Percentiles rank a stretch among this genome's conserved stretches.
phyloP scores from a whole-genome alignment of 1,284 basidiomycete species.

The Volvariella surrecta region DNA sequence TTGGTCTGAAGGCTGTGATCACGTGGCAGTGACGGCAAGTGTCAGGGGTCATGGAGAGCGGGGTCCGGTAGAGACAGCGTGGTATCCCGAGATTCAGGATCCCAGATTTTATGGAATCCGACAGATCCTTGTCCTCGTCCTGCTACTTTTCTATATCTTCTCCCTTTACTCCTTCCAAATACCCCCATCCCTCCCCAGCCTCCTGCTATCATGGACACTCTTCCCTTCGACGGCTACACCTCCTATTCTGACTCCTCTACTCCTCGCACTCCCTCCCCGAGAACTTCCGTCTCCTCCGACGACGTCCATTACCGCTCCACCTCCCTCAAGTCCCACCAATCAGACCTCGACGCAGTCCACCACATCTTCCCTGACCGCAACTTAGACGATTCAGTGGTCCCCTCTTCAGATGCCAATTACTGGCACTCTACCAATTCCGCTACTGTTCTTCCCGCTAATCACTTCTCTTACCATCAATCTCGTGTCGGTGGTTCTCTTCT shows the following conservation, averaged over 20 bases:
- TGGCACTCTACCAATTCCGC: conserved; percentile 14
- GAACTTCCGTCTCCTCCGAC: conserved; percentile 29
- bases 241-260: conserved; percentile 56
- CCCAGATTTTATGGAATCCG: no score
- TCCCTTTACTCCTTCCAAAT: conserved; percentile 1
- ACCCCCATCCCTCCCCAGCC: conserved; percentile 9
- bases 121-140: not conserved
- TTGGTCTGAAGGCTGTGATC: no score
- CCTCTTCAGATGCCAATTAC: conserved; percentile 14
- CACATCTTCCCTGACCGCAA: conserved; percentile 39
- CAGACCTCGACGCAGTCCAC: conserved; percentile 39
- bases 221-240: conserved; percentile 52
- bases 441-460: conserved; percentile 11
- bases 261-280: conserved; percentile 64
- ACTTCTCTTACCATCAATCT: conserved; percentile 9
- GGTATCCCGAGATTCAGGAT: no score
- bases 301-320: conserved; percentile 26
- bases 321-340: conserved; percentile 21
- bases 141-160: not conserved
- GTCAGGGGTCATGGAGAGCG: no score
- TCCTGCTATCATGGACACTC: conserved; percentile 40
- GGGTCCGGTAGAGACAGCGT: no score
- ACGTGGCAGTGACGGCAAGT: no score
- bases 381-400: conserved; percentile 21
- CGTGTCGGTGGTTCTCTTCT: conserved; percentile 44